Percentiles rank a stretch among this genome's conserved stretches.
Evolutionary conservation across 306 rosid genomes (phyloP).

Genomic region (Dryas octopetala): DNA sequence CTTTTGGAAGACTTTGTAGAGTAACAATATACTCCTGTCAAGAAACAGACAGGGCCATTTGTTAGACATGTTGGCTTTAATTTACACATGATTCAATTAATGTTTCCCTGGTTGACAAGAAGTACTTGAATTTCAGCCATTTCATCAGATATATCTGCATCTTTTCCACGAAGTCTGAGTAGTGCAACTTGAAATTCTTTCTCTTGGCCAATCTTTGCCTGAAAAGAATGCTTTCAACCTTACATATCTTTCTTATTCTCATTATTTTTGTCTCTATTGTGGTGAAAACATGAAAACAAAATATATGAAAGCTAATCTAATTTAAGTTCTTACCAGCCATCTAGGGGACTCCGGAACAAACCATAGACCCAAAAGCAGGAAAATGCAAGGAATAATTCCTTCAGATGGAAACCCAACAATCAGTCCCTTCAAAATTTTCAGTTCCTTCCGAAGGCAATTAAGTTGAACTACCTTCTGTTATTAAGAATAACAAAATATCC

Average conservation of each 20-base stretch:
- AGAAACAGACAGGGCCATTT: slow-evolving; percentile 5
- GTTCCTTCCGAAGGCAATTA: background rate
- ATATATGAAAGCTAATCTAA: background rate
- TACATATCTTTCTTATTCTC: background rate
- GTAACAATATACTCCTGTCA: slow-evolving; percentile 35
- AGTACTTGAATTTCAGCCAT: slow-evolving; percentile 31
- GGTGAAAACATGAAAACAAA: background rate
- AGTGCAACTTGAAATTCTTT: slow-evolving; percentile 43
- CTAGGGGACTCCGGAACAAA: slow-evolving; percentile 51
- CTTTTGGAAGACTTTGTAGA: slow-evolving; percentile 32
- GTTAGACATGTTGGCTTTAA: slow-evolving; percentile 11
- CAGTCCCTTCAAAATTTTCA: slow-evolving; percentile 3
- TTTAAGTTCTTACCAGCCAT: slow-evolving; percentile 44
- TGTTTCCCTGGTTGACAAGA: background rate
- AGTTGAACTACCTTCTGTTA: background rate
- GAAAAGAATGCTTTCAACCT: slow-evolving; percentile 2
- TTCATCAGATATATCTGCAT: slow-evolving; percentile 38
- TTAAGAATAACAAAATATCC: background rate
- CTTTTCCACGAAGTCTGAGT: slow-evolving; percentile 36
- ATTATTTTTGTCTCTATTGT: background rate
- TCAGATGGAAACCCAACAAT: slow-evolving; percentile 31
- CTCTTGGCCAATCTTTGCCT: slow-evolving; percentile 48
- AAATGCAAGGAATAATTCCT: slow-evolving; percentile 68
- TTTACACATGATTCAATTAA: slow-evolving; percentile 6
- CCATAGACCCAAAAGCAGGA: slow-evolving; percentile 41